Evolutionary conservation across 371 early-diverging fungal genomes (phyloP).

Genomic region (Mucor plumbeus): DNA sequence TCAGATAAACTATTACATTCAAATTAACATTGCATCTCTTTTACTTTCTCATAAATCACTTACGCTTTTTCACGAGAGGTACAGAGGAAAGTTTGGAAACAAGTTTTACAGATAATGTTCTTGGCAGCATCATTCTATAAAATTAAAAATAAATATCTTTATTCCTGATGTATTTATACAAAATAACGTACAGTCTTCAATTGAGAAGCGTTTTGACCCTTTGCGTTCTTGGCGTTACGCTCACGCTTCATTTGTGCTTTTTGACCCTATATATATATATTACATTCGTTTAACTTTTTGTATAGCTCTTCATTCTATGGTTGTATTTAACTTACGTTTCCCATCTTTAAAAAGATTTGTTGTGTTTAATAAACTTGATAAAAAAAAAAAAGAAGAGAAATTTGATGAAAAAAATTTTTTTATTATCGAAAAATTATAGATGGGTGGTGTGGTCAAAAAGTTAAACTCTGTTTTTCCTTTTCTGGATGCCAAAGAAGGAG

Average conservation of each 20-base stretch:
- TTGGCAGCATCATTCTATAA: constrained; percentile 80
- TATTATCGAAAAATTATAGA: background rate
- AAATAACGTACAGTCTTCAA: constrained; percentile 69
- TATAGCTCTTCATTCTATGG: background rate
- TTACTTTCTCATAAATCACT: constrained; percentile 22
- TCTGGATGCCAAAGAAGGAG: background rate
- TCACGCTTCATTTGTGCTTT: constrained; percentile 82
- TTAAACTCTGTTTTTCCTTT: background rate
- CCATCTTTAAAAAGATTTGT: constrained; percentile 8
- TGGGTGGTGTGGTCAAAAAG: constrained; percentile 1
- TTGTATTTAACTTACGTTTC: constrained; percentile 12
- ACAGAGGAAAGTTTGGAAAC: constrained; percentile 85
- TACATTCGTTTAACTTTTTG: background rate
- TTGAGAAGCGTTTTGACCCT: constrained; percentile 63
- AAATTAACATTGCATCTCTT: background rate
- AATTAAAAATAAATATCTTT: background rate
- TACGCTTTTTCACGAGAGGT: constrained; percentile 78
- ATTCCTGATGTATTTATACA: background rate
- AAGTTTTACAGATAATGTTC: constrained; percentile 77
- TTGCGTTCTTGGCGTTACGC: constrained; percentile 68
- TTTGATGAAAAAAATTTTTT: constrained; percentile 18
- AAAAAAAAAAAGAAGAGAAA: background rate
- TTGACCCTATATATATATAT: constrained; percentile 56
- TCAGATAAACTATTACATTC: constrained; percentile 58
- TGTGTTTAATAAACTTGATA: background rate